Evolutionary conservation across 768 basidiomycete genomes (phyloP), one percentile per base, ranked within the genome.

Genomic region (Pisolithus sp.): DNA sequence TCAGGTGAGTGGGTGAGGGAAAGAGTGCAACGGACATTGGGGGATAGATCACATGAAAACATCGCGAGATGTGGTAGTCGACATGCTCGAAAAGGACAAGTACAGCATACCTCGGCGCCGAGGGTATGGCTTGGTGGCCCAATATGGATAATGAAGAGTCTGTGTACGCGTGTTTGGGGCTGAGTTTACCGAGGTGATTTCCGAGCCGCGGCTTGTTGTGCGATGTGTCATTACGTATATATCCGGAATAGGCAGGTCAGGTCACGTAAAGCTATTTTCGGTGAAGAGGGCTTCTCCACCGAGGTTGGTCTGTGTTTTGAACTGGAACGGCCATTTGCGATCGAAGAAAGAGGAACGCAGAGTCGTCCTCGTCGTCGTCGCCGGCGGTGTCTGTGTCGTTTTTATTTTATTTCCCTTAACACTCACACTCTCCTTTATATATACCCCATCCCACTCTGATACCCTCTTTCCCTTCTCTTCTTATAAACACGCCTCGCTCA

Each of bases 221-320:
- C 52, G 54, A 59, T 51, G 53, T 65, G 63, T 57, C 62, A 68
- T 68, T 68, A 68, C 66, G 66, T 68, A 62, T 36, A 23, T 2
- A 49, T 6, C 63, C 51, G 45, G 46, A 65, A 58, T 20, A 56
- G 59, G 65, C 50, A 68, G 51, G 48, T 23, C 9, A 2, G 9
- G 30, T 69, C 62, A 67, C 66, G 66, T 67, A 68, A 67, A 44
- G 30, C 63, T 58, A 62, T 62, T 66, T 68, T 69, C 68, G 66
- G 66, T 55, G 62, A 59, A 66, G 58, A 56, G 63, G 62, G 66
- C 58, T 72, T 72, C 71, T 71, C 69, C 69, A 71, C 69, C 68
- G 69, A 53, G 58, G 48, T 54, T 52, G 49, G 52, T 57, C 8
- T 30, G 30, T 30, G 52, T 63, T 66, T 61, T 68, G 67, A 21